Conservation (phyloP, 108 stramenopile species). For the Parmales sp. region DNA sequence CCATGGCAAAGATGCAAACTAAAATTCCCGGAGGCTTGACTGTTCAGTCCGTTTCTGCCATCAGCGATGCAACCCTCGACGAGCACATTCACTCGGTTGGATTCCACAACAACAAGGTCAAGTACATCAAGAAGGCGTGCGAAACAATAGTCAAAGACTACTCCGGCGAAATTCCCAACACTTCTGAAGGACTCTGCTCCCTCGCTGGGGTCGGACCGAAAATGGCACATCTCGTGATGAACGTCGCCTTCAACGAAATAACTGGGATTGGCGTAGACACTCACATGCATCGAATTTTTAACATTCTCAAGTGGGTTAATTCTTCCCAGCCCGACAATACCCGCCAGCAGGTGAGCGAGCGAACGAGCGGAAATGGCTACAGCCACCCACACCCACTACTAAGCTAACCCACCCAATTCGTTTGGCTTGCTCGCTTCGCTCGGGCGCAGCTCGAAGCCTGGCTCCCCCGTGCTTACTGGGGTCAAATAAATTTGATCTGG, state of each 20-base stretch:
- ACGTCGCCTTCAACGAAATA: slow-evolving; percentile 43
- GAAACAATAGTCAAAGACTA: slow-evolving; percentile 46
- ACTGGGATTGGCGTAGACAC: slow-evolving; percentile 87
- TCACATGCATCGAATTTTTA: slow-evolving; percentile 85
- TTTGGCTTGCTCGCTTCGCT: neutral
- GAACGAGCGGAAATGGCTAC: too few species aligned
- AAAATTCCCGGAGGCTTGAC: slow-evolving; percentile 29
- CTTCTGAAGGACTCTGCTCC: slow-evolving; percentile 51
- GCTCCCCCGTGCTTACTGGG: slow-evolving; percentile 69
- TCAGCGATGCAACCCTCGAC: slow-evolving; percentile 43
- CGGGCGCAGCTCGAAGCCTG: slow-evolving; percentile 60
- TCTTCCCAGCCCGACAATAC: slow-evolving; percentile 73
- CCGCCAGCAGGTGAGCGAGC: slow-evolving; percentile 15
- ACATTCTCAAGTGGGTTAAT: slow-evolving; percentile 63
- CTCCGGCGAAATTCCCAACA: slow-evolving; percentile 63
- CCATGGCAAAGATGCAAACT: slow-evolving; percentile 52
- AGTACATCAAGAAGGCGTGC: slow-evolving; percentile 56
- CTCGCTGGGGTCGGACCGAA: slow-evolving; percentile 81
- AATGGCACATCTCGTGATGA: slow-evolving; percentile 77
- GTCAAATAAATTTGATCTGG: slow-evolving; percentile 65
- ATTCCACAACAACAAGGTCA: slow-evolving; percentile 88
- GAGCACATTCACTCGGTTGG: slow-evolving; percentile 58
- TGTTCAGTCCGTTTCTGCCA: slow-evolving; percentile 51
- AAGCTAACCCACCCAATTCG: neutral
- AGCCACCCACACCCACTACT: neutral